Evolutionary conservation across 148 eudicot genomes (phyloP), one percentile per base, ranked within the genome.

Genomic region (Hydrangea macrophylla): DNA sequence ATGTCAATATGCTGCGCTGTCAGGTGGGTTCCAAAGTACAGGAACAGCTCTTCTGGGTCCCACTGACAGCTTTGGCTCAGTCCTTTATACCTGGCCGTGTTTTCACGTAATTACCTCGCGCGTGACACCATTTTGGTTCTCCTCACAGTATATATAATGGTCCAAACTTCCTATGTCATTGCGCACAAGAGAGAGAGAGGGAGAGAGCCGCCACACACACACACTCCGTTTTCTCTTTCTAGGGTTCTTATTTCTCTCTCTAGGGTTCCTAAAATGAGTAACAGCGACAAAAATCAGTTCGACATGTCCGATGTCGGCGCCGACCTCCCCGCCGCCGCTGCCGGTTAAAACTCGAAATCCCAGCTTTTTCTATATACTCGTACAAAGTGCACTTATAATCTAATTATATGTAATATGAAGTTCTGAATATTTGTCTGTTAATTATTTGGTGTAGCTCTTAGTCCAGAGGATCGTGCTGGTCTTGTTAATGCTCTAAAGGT

Each of bases 401-500:
- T 39, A 4, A 3, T 5, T 23, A 18, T 70, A 17, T 2, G 18
- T n/a, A 50, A 44, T 59, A n/a, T 33, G 18, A 58, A n/a, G 23
- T 62, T 55, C 2, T 76, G n/a, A n/a, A 17, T 11, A 45, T 3
- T 60, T 77, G 60, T 18, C 20, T 28, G 63, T 56, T 55, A 37
- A n/a, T 31, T 64, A 9, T 39, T 60, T 6, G 22, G 42, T 58
- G 68, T 33, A 92, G 98, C 96, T 77, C 83, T 93, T 23, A 90
- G 88, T 53, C 74, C 80, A 4, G 90, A 85, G 82, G 96, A 93
- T 80, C 90, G 96, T 72, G 96, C 85, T 64, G 95, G 85, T 7
- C 86, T 93, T 24, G 93, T 90, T 1, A 86, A 93, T 71, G 92
- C 86, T 56, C 86, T 90, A 9, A 93, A 90, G 88, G 98, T 93